Percentiles rank a stretch among this genome's conserved stretches.
phyloP scores from a whole-genome alignment of 148 eudicot genomes.

The Vaccinium myrtillus region DNA sequence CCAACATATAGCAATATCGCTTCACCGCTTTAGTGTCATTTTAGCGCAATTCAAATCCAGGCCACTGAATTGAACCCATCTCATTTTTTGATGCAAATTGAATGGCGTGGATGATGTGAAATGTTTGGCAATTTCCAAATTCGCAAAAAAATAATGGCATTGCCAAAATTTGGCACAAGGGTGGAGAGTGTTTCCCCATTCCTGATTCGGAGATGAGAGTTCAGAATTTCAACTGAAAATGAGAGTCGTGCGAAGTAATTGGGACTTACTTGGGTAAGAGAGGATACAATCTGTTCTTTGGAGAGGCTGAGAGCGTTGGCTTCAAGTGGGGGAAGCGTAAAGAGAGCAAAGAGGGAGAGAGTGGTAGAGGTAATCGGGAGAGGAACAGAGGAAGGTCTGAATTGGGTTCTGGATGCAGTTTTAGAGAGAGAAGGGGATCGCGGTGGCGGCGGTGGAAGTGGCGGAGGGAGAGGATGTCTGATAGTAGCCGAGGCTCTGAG shows the following conservation, averaged over 20 bases:
- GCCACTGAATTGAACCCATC: too few species aligned
- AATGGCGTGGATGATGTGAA: too few species aligned
- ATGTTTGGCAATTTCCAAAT: too few species aligned
- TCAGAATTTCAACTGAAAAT: not conserved
- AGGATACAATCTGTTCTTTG: conserved; percentile 81
- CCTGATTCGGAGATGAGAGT: too few species aligned
- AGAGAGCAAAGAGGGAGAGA: conserved; percentile 56
- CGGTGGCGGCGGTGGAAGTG: conserved; percentile 25
- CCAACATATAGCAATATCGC: too few species aligned
- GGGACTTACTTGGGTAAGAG: conserved; percentile 68
- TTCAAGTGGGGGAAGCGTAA: conserved; percentile 42
- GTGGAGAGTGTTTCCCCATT: too few species aligned
- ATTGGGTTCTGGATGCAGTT: conserved; percentile 30
- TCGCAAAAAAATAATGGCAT: too few species aligned
- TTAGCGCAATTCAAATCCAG: too few species aligned
- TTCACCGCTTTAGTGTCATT: too few species aligned
- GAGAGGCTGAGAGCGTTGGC: conserved; percentile 61
- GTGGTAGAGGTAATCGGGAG: conserved; percentile 54
- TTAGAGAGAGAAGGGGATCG: conserved; percentile 32
- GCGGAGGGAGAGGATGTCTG: conserved; percentile 37
- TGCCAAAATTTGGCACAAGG: too few species aligned
- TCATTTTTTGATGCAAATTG: too few species aligned
- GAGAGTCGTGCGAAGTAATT: not conserved
- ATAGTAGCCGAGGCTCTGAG: conserved; percentile 62
- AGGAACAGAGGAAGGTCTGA: conserved; percentile 28